Base-by-base conservation (phyloP, 2,329 filamentous ascomycete species). In the Calcarisporium arbuscula region DNA sequence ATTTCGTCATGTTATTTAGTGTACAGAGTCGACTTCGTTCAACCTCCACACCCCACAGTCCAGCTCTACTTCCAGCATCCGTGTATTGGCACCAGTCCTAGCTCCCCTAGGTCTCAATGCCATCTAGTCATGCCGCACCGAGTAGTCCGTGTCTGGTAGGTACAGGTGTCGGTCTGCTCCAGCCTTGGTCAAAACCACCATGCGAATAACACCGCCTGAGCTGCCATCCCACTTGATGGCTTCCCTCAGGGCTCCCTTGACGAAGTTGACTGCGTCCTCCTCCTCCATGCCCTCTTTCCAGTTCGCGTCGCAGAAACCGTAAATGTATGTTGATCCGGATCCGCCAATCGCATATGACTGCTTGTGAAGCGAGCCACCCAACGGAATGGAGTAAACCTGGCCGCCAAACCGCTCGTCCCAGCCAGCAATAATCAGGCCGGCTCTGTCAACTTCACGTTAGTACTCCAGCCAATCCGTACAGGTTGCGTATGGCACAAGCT, bases 151-250 rank as follows among this genome's bases (percentile, higher is more conserved):
- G 68, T 98, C 90, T 28, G 92, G 92, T 54, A 98, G 74, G 63
- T 96, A 98, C 58, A 98, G 65, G 70, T 96, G 92, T 65, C 92
- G 79, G 64, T 92, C 80, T 6, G 90, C 89, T 22, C 92, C 92
- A 56, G 84, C 79, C 52, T 80, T 80, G 43, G 90, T 98, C 64
- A 98, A 67, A 40, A 98, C 92, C 43, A 96, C 90, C 85, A 98
- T 87, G 50, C 92, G 80, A 54, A 98, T 98, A 41, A 98, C 92
- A 67, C 92, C 92, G 47, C 92, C 92, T 4, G 92, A 96, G 70
- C 89, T 95, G 45, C 92, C 92, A 59, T 98, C 92, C 92, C 92
- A 98, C 68, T 95, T 95, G 74, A 98, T 96, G 12, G 92, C 92
- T 72, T 98, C 90, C 54, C 78, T 71, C 56, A 98, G 69, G 20